Evolutionary conservation across 2,329 filamentous ascomycete genomes (phyloP), one percentile per base, ranked within the genome.

Genomic region (Aureobasidium sp.): DNA sequence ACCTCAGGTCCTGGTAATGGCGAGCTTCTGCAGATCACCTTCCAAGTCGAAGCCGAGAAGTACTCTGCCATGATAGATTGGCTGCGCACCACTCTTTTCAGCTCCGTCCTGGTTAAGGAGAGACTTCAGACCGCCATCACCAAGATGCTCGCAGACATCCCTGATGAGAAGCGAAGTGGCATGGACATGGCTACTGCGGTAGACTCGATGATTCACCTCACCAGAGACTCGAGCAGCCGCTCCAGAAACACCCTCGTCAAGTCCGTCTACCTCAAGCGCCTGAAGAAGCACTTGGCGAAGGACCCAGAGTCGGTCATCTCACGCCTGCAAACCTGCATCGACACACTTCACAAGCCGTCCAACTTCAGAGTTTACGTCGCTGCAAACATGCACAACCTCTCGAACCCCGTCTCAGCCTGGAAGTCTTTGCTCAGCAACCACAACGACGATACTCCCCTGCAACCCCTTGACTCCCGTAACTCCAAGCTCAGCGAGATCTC

Each of bases 101-200:
- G 95, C 71, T 89, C 90, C 42, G 81, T 97, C 57, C 96, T 97
- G 69, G 93, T 97, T 69, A 81, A 87, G 3, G 89, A 65, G 62
- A 77, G 85, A 64, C 74, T 87, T 24, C 79, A 81, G 57, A 79
- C 84, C 1, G 82, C 83, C 42, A 79, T 95, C 17, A 86, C 86
- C 62, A 95, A 96, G 74, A 85, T 95, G 49, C 81, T 97, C 19
- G 91, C 92, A 2, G 93, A 97, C 68, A 88, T 99, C 19, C 94
- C 94, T 0, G 91, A 97, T 70, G 81, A 86, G 58, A 99, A 97
- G 79, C 89, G 94, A 45, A 90, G 89, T 68, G 94, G 94, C 1
- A 84, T 86, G 62, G 73, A 79, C 62, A 87, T 88, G 84, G 75
- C 81, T 31, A 78, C 76, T 50, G 79, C 82, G 1, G 82, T 86